Percentiles rank a stretch among this genome's conserved stretches.
phyloP scores from a whole-genome alignment of 768 basidiomycete species.

The Kwoniella europaea region DNA sequence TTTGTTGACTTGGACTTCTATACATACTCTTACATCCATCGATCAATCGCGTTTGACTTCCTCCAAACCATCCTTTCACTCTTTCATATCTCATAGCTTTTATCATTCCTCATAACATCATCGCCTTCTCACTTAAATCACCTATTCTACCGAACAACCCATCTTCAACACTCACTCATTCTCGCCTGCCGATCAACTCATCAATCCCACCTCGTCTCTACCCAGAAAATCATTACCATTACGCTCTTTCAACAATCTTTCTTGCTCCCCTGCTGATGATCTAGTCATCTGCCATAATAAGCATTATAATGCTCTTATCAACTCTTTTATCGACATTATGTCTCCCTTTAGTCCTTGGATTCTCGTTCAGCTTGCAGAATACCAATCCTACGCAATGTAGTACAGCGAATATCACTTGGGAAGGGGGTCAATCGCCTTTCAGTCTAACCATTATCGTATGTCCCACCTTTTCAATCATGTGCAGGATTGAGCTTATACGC shows the following conservation, averaged over 20 bases:
- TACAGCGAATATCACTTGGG: conserved; percentile 33
- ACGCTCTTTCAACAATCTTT: not conserved
- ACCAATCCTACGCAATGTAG: conserved; percentile 31
- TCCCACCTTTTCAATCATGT: not conserved
- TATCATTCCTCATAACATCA: not conserved
- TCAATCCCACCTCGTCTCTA: not conserved
- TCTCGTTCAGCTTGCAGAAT: conserved; percentile 28
- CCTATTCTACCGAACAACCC: not conserved
- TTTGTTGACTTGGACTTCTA: too few relatives aligned
- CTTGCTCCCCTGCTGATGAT: not conserved
- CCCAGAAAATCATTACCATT: not conserved
- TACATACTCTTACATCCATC: not conserved
- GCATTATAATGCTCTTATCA: conserved; percentile 19
- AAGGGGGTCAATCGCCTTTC: conserved; percentile 45
- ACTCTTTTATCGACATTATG: conserved; percentile 9
- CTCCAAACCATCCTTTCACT: not conserved
- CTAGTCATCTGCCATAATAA: not conserved
- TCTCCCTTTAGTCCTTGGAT: conserved; percentile 16
- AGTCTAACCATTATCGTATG: conserved; percentile 42
- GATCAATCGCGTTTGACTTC: not conserved
- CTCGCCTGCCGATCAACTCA: too few relatives aligned
- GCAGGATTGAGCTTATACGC: too few relatives aligned
- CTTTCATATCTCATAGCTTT: not conserved
- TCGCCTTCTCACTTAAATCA: not conserved
- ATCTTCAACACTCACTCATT: not conserved